Base-by-base conservation (phyloP, 352 stramenopile species). In the Halophytophthora batemanensis region DNA sequence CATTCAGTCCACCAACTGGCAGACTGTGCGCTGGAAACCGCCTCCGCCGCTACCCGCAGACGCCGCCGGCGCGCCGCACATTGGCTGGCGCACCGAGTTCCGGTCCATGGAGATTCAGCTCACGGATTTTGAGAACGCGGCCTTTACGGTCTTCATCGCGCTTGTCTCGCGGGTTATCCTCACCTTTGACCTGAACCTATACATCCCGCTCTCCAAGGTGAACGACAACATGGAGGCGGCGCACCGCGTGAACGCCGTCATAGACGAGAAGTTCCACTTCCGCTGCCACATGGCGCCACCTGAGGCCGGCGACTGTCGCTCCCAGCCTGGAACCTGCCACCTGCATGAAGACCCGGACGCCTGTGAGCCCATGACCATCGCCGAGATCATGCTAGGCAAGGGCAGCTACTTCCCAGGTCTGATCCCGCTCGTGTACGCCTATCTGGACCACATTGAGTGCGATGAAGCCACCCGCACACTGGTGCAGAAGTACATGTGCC, bases 1-100 rank as follows among this genome's bases (percentile, higher is more conserved):
- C 68, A 99, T 99, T 56, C 98, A 99, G 82, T 98, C 90, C 63
- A 99, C 97, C 19, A 99, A 99, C 68, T 99, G 98, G 98, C 96
- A 99, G 83, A 98, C 93, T n/a, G 96, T 99, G 52, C 92, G 98
- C 40, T 99, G 98, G 98, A 99, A 99, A 82, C 98, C 98, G 36
- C 98, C 98, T 39, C 96, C 97, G 45, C 90, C 92, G 31, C 69
- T 66, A 1, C 52, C 69, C 11, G 53, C 56, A 6, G 61, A 50
- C 39, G 50, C 35, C 23, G 59, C 73, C 43, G 11, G 42, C 45
- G 39, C 53, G 17, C 68, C 74, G 38, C 74, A 93, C 65, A 88
- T 95, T 49, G 85, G 85, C 43, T 95, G 85, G 85, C 85, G 85
- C 18, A 92, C 82, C 6, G 85, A 93, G 66, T 98, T 99, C 73